These are phyloP conservation scores for Basipetospora sp. DNA, from an alignment of 2,329 filamentous ascomycete species.

Conservation along the genomic window DNA sequence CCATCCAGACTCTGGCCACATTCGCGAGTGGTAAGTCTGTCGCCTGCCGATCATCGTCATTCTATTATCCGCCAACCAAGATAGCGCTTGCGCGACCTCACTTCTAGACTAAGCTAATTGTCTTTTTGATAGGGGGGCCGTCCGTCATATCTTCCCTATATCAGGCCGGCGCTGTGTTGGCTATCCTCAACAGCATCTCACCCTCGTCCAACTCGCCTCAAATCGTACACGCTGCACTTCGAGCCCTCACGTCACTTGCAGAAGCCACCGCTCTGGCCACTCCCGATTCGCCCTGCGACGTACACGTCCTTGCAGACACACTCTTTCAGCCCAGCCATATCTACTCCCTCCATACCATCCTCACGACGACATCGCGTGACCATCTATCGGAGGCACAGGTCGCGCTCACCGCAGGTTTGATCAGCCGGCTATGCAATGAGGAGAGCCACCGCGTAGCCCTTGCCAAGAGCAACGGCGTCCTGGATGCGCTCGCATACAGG, in stretches of 20 bases:
- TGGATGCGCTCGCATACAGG: conserved; percentile 64
- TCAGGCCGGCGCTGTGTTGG: conserved; percentile 49
- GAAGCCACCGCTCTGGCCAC: conserved; percentile 45
- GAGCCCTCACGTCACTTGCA: conserved; percentile 56
- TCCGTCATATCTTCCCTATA: conserved; percentile 63
- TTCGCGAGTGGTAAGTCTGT: conserved; percentile 57
- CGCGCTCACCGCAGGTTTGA: conserved; percentile 40
- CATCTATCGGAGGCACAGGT: conserved; percentile 47
- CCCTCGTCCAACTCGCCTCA: conserved; percentile 48
- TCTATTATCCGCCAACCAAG: no score
- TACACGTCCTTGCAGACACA: conserved; percentile 39
- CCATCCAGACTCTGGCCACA: conserved; percentile 71
- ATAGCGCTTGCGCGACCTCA: no score
- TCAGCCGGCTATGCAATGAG: conserved; percentile 48
- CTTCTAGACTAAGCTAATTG: not conserved
- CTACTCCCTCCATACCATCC: conserved; percentile 47
- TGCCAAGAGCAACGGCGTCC: conserved; percentile 49
- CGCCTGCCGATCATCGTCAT: not conserved
- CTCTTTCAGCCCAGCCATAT: conserved; percentile 51
- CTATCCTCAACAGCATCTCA: conserved; percentile 57
- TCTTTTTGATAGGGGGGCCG: conserved; percentile 44
- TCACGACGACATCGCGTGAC: conserved; percentile 42
- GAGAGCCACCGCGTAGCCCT: conserved; percentile 58
- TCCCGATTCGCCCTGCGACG: conserved; percentile 4
- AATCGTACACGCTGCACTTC: conserved; percentile 59